phyloP scores from a whole-genome alignment of 768 basidiomycete species.

The Heimioporus sp. region DNA sequence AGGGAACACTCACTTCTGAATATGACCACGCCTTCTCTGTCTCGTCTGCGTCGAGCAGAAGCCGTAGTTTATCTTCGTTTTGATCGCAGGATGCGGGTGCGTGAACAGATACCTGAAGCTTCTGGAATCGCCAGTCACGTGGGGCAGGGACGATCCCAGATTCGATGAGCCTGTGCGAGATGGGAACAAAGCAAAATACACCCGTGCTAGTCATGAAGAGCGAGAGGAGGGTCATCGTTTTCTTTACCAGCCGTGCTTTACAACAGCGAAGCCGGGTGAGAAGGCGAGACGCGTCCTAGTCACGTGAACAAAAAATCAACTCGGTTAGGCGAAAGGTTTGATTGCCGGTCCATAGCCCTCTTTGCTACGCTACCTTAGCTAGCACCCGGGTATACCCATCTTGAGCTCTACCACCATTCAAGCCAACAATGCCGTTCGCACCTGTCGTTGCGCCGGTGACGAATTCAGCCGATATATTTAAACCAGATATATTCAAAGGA shows the following conservation, averaged over 20 bases:
- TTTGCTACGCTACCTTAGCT: no score
- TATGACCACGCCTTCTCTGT: not conserved
- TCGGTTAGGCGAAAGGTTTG: not conserved
- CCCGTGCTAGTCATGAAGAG: slow-evolving; percentile 23
- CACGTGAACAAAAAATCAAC: slow-evolving; percentile 26
- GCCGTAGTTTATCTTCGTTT: not conserved
- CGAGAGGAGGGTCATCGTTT: slow-evolving; percentile 21
- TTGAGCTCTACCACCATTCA: no score
- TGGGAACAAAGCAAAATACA: slow-evolving; percentile 26
- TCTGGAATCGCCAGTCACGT: slow-evolving; percentile 3
- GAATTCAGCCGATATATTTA: slow-evolving; percentile 66
- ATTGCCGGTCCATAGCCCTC: not conserved
- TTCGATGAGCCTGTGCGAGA: slow-evolving; percentile 22
- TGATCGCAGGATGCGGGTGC: not conserved
- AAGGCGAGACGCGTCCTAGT: slow-evolving; percentile 6
- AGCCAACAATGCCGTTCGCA: slow-evolving; percentile 35
- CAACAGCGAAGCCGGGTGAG: no score
- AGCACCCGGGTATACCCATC: no score
- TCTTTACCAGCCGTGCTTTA: no score
- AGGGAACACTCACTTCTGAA: slow-evolving; percentile 4
- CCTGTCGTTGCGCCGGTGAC: slow-evolving; percentile 44
- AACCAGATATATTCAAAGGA: slow-evolving; percentile 78
- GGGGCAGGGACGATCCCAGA: slow-evolving; percentile 18
- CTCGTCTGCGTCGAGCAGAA: not conserved
- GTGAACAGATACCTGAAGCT: not conserved